Conservation (phyloP, 2,329 filamentous ascomycete species). For the Cladosporium cucumerinum region DNA sequence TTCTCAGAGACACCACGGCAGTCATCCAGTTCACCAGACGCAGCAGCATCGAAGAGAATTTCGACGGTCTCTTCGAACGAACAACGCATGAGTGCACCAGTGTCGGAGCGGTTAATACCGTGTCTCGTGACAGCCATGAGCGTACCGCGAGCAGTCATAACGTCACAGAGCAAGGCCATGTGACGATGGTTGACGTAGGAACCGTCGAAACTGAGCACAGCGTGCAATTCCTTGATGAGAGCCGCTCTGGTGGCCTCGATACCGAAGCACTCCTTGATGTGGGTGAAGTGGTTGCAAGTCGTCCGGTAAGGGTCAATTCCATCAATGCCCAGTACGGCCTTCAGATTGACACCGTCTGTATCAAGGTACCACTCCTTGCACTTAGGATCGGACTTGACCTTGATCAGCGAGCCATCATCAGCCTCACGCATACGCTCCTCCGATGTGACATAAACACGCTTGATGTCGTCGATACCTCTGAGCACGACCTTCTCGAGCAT, state of each 20-base stretch:
- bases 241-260: constrained; percentile 91
- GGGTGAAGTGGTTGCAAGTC: constrained; percentile 92
- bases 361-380: constrained; percentile 96
- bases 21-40: constrained; percentile 92
- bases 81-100: constrained; percentile 97
- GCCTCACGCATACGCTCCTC: constrained; percentile 66
- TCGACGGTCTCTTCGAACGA: constrained; percentile 99
- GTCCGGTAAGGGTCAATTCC: constrained; percentile 84
- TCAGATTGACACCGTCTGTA: constrained; percentile 84
- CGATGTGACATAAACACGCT: constrained; percentile 88
- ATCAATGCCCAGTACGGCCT: constrained; percentile 77
- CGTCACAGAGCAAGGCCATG: constrained; percentile 88
- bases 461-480: constrained; percentile 83
- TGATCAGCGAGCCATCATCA: constrained; percentile 68
- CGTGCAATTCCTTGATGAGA: constrained; percentile 81
- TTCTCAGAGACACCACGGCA: constrained; percentile 98
- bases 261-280: constrained; percentile 90
- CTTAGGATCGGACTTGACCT: constrained; percentile 66
- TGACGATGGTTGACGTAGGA: constrained; percentile 99
- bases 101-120: constrained; percentile 97
- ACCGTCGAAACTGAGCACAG: constrained; percentile 95
- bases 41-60: constrained; percentile 92
- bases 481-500: constrained; percentile 87
- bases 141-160: constrained; percentile 93
- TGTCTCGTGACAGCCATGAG: constrained; percentile 97